Evolutionary conservation across 2,329 filamentous ascomycete species (phyloP).

Genomic region (Alternaria sp.): DNA sequence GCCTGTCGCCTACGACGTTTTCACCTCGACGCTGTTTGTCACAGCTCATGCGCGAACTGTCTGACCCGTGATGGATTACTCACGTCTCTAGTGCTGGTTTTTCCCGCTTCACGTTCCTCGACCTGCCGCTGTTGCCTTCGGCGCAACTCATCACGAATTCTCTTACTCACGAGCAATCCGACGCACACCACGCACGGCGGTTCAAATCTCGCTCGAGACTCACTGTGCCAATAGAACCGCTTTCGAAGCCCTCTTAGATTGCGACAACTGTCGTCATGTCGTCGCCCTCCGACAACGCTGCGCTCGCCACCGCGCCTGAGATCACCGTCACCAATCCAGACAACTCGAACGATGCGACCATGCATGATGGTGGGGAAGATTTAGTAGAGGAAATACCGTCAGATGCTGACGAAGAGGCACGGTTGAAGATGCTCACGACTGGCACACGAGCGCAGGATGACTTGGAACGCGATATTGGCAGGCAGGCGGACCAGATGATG

Average conservation of each 20-base stretch:
- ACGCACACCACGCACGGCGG: neutral
- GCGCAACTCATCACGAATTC: conserved; percentile 7
- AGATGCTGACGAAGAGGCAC: conserved; percentile 50
- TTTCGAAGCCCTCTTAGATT: neutral
- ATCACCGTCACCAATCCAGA: conserved; percentile 10
- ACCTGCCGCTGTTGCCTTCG: conserved; percentile 21
- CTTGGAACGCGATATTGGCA: conserved; percentile 82
- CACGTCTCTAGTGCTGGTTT: neutral
- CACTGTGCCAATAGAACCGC: neutral
- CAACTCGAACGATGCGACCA: conserved; percentile 8
- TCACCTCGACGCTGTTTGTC: neutral
- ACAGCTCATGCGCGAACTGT: neutral
- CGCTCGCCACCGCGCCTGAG: conserved; percentile 15
- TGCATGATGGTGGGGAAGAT: conserved; percentile 15
- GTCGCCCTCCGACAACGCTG: conserved; percentile 12
- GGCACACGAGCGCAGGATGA: conserved; percentile 81
- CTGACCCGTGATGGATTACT: neutral
- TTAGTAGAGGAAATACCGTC: conserved; percentile 30
- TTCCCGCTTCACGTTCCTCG: neutral
- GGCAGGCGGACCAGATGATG: conserved; percentile 67
- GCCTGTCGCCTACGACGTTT: neutral
- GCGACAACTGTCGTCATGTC: conserved; percentile 11
- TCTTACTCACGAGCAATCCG: neutral
- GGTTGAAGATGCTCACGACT: conserved; percentile 47
- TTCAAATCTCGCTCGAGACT: neutral